phyloP scores from a whole-genome alignment of 768 basidiomycete genomes.

The Trametes villosa region DNA sequence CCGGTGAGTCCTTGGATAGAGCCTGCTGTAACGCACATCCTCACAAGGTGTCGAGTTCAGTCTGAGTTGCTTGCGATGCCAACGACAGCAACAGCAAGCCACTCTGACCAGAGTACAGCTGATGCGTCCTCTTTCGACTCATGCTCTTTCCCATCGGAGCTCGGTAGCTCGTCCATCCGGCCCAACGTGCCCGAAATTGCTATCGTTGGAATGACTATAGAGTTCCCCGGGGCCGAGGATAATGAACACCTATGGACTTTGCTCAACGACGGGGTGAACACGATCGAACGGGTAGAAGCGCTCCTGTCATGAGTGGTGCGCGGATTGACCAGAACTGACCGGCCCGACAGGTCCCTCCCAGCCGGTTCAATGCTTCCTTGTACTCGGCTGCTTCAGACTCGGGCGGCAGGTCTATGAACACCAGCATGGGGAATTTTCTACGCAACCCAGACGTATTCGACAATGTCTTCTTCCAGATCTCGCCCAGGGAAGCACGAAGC shows the following conservation, averaged over 20 bases:
- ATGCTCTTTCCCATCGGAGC: not conserved
- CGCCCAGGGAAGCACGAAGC: constrained; percentile 71
- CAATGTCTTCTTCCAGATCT: constrained; percentile 71
- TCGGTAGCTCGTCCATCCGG: constrained; percentile 33
- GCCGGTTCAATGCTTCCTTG: constrained; percentile 55
- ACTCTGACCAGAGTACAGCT: too few species aligned
- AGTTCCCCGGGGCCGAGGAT: constrained; percentile 55
- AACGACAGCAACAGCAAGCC: too few species aligned
- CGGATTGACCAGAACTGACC: not conserved
- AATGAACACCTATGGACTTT: constrained; percentile 59
- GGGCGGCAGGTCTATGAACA: constrained; percentile 50
- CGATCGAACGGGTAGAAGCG: constrained; percentile 54
- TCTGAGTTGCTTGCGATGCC: too few species aligned
- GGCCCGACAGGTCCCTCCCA: constrained; percentile 58
- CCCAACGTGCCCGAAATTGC: constrained; percentile 55
- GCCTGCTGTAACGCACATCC: too few species aligned
- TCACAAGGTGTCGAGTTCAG: too few species aligned
- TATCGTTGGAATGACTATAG: constrained; percentile 72
- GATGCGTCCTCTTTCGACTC: not conserved
- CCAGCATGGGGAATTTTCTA: constrained; percentile 67
- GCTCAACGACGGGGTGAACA: constrained; percentile 59
- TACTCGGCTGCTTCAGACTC: constrained; percentile 38
- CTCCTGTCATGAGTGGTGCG: not conserved
- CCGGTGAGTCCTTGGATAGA: too few species aligned
- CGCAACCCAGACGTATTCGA: constrained; percentile 63